A percentile compares a stretch with the other conserved stretches of the same genome.
Conservation (phyloP, 768 basidiomycete species). For the Vararia minispora region DNA sequence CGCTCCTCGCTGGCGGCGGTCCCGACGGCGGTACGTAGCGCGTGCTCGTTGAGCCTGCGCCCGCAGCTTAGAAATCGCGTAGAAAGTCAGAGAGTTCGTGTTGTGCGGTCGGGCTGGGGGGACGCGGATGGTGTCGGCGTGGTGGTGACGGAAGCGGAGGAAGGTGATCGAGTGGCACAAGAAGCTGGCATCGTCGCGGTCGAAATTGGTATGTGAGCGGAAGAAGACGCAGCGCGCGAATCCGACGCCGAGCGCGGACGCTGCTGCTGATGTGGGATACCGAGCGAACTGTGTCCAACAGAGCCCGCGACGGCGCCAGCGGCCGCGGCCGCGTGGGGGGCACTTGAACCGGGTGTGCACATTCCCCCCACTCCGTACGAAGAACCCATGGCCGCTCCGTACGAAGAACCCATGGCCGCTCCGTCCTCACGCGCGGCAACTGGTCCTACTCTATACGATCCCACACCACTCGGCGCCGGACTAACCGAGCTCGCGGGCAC, state of each 20-base stretch:
- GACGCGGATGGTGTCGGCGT: background rate
- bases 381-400: too few relatives aligned
- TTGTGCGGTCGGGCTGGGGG: constrained; percentile 10
- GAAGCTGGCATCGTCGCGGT: constrained; percentile 11
- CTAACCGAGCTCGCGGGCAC: too few relatives aligned
- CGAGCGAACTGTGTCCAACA: too few relatives aligned
- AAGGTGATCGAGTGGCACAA: constrained; percentile 5
- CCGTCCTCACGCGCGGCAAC: too few relatives aligned
- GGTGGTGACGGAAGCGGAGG: background rate
- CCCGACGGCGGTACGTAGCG: constrained; percentile 23
- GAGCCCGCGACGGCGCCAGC: too few relatives aligned
- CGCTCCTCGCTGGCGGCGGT: constrained; percentile 15
- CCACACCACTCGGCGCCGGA: too few relatives aligned
- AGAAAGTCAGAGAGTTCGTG: constrained; percentile 45
- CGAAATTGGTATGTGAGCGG: constrained; percentile 3
- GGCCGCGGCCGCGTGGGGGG: too few relatives aligned
- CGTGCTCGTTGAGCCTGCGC: constrained; percentile 18
- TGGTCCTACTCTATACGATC: too few relatives aligned
- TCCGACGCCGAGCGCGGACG: constrained; percentile 1
- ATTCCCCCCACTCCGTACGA: too few relatives aligned
- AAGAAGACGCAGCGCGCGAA: constrained; percentile 2
- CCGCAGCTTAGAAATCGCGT: constrained; percentile 49
- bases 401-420: too few relatives aligned
- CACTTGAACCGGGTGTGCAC: too few relatives aligned
- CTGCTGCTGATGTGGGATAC: too few relatives aligned